Evolutionary conservation across 2,329 filamentous ascomycete species (phyloP).

Genomic region (Clonostachys solani): DNA sequence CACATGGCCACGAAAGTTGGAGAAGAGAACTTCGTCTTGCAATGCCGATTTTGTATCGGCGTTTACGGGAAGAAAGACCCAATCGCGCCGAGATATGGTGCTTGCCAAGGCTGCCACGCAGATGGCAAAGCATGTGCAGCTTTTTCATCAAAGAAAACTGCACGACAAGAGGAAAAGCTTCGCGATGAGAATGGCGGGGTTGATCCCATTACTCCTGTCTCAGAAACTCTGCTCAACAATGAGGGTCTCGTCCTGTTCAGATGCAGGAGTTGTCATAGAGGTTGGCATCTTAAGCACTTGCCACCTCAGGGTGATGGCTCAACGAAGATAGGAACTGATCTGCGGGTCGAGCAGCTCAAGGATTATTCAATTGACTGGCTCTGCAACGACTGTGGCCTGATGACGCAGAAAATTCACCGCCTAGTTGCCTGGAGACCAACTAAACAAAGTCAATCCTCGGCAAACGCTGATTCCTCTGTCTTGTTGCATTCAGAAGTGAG

Average conservation of each 20-base stretch:
- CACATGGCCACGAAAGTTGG: constrained; percentile 86
- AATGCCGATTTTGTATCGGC: constrained; percentile 83
- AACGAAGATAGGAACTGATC: constrained; percentile 23
- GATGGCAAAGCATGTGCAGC: constrained; percentile 67
- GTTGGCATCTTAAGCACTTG: constrained; percentile 82
- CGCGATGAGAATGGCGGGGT: constrained; percentile 73
- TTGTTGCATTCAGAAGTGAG: constrained; percentile 37
- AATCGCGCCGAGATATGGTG: constrained; percentile 63
- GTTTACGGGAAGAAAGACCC: constrained; percentile 63
- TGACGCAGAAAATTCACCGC: constrained; percentile 64
- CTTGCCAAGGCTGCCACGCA: constrained; percentile 66
- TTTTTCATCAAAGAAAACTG: constrained; percentile 68
- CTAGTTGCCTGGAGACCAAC: constrained; percentile 85
- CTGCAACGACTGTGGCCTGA: constrained; percentile 72
- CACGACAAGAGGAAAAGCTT: constrained; percentile 78
- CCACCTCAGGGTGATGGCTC: constrained; percentile 36
- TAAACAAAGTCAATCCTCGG: constrained; percentile 27
- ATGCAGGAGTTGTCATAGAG: constrained; percentile 71
- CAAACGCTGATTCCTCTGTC: constrained; percentile 1
- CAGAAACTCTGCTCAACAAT: constrained; percentile 67
- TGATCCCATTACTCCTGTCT: constrained; percentile 69
- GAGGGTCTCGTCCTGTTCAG: constrained; percentile 75
- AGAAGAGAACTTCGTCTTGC: constrained; percentile 74
- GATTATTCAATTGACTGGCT: constrained; percentile 75
- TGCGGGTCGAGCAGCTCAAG: constrained; percentile 49